A percentile compares a stretch with the other conserved stretches of the same genome.
phyloP scores from a whole-genome alignment of 78 protist genomes.

The Dictyostelium firmibasis region DNA sequence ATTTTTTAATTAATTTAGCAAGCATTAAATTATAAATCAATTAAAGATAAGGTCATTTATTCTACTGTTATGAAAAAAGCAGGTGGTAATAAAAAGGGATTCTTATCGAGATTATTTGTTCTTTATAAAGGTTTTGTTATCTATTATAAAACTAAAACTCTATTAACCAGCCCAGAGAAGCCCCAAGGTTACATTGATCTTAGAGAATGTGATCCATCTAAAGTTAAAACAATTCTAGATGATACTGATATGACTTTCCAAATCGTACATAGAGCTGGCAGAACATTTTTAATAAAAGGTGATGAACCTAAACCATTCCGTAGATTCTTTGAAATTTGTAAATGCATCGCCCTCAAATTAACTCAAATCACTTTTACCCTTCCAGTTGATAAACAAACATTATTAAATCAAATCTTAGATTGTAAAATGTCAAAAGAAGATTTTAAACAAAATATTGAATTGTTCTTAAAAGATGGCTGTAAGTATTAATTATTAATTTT shows the following conservation, averaged over 20 bases:
- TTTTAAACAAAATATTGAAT: neutral
- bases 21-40: neutral
- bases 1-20: neutral
- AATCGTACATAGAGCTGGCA: conserved; percentile 40
- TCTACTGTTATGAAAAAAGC: conserved; percentile 55
- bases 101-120: conserved; percentile 52
- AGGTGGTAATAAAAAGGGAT: conserved; percentile 76
- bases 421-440: conserved; percentile 5
- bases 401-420: conserved; percentile 12
- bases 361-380: neutral
- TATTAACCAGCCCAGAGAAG: conserved; percentile 32
- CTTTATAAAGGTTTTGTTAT: conserved; percentile 40
- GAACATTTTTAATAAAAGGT: conserved; percentile 30
- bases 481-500: neutral
- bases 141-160: conserved; percentile 44
- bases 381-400: neutral
- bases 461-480: conserved; percentile 13
- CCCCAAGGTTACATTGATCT: conserved; percentile 76
- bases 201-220: conserved; percentile 46
- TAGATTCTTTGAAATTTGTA: conserved; percentile 1
- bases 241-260: conserved; percentile 53
- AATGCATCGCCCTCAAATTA: neutral
- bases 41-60: conserved; percentile 43
- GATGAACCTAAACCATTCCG: neutral
- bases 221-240: conserved; percentile 28